Evolutionary conservation across 495 filamentous ascomycete species (phyloP), one percentile per base, ranked within the genome.

Genomic region (Gamarada debralockiae): DNA sequence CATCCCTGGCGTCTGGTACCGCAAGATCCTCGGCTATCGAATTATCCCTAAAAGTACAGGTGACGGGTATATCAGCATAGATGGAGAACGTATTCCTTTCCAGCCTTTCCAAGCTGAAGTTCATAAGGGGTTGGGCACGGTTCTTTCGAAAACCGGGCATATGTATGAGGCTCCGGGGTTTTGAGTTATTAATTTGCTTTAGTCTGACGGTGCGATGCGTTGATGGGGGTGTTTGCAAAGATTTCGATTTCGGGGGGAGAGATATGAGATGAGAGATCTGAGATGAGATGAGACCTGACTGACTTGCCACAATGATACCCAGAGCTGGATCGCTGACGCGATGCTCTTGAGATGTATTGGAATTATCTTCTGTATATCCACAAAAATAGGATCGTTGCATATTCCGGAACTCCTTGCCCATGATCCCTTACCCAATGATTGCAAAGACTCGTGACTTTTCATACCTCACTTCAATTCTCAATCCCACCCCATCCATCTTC

Each of bases 61-160:
- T 72, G 73, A 78, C 41, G 90, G 93, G 3, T 93, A 89, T 68
- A 92, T 98, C 67, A 92, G 90, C 63, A 89, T 98, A 60, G 93
- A 98, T 59, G 93, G 93, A 22, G 93, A 98, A 67, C 73, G 81
- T 20, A 72, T 95, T 10, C 87, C 89, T 1, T 97, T 92, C 60
- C 84, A 84, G 51, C 84, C 88, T 0, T 92, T 96, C 66, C 93
- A 98, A 70, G 89, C 82, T 8, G 93, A 98, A 70, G 71, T 96
- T 13, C 89, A 96, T 70, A 75, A 77, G 41, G 89, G 90, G 0
- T 71, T 97, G 21, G 93, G 89, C n/a, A 90, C 87, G 1, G 85
- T 89, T 22, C 70, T 97, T 41, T 85, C 86, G 21, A 89, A 86
- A 62, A 80, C 73, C 5, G 81, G 76, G 36, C 62, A 76, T 59